phyloP scores from a whole-genome alignment of 1,139 yeast species.

The Lipomyces yarrowii region DNA sequence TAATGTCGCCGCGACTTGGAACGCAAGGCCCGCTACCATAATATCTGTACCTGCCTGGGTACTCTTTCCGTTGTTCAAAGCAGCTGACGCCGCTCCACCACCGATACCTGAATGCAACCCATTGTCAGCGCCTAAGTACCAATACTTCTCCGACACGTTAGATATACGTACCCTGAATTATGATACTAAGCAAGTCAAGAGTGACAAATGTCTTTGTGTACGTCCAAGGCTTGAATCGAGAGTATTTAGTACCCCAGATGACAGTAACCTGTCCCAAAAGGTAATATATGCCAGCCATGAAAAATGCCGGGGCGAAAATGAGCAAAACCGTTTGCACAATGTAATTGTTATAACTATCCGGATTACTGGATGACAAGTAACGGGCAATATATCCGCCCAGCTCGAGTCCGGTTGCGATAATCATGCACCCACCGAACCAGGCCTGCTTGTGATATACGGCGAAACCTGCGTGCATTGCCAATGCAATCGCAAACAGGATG shows the following conservation, averaged over 20 bases:
- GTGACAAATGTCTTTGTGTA: constrained; percentile 71
- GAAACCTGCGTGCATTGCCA: constrained; percentile 46
- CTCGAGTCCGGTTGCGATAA: constrained; percentile 65
- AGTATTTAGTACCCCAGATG: constrained; percentile 64
- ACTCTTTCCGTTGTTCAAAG: constrained; percentile 45
- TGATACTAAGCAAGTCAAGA: constrained; percentile 67
- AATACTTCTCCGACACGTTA: constrained; percentile 56
- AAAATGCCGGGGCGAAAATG: constrained; percentile 84
- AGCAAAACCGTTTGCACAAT: constrained; percentile 68
- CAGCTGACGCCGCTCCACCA: constrained; percentile 72
- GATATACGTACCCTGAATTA: constrained; percentile 85
- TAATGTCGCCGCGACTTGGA: constrained; percentile 77
- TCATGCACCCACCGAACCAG: constrained; percentile 72
- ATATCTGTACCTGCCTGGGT: constrained; percentile 64
- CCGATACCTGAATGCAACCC: constrained; percentile 52
- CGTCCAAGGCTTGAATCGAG: constrained; percentile 70
- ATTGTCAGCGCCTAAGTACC: not conserved
- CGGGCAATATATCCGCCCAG: constrained; percentile 73
- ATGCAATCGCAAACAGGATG: constrained; percentile 51
- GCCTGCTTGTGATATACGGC: constrained; percentile 60
- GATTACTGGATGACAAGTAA: constrained; percentile 49
- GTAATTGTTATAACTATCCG: constrained; percentile 49
- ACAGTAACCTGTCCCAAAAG: constrained; percentile 72
- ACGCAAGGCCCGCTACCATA: constrained; percentile 80
- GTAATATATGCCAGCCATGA: constrained; percentile 86